Evolutionary conservation across 2,329 filamentous ascomycete species (phyloP).

Genomic region (Lecanicillium sp.): DNA sequence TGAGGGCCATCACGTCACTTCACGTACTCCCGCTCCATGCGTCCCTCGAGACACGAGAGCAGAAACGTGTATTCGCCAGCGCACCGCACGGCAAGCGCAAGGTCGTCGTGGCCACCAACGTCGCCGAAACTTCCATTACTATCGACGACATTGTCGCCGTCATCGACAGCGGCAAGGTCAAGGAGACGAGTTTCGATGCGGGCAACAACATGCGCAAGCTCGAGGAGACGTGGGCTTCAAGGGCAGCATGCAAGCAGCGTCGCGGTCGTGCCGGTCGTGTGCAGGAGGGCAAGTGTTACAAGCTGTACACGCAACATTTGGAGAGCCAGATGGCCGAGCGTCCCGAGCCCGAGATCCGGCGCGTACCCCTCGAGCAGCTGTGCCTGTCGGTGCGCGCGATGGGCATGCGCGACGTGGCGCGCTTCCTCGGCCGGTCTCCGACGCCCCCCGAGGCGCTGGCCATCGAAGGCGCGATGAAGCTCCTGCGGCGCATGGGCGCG

Average conservation of each 20-base stretch:
- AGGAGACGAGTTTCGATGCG: slow-evolving; percentile 91
- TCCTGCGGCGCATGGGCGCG: slow-evolving; percentile 81
- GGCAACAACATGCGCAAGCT: slow-evolving; percentile 90
- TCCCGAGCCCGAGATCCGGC: slow-evolving; percentile 87
- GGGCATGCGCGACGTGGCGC: slow-evolving; percentile 76
- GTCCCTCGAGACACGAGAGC: slow-evolving; percentile 80
- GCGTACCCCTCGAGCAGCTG: slow-evolving; percentile 88
- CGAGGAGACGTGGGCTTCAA: slow-evolving; percentile 91
- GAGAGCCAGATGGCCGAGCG: slow-evolving; percentile 82
- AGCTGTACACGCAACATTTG: slow-evolving; percentile 82
- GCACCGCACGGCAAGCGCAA: slow-evolving; percentile 79
- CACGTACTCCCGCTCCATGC: slow-evolving; percentile 87
- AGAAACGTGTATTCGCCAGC: slow-evolving; percentile 75
- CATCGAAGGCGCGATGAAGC: slow-evolving; percentile 74
- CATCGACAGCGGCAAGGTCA: slow-evolving; percentile 90
- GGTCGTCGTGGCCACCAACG: slow-evolving; percentile 90
- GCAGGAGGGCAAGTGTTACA: slow-evolving; percentile 85
- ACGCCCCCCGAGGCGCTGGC: slow-evolving; percentile 83
- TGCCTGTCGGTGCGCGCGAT: slow-evolving; percentile 93
- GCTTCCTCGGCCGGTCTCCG: slow-evolving; percentile 77
- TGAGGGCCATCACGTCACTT: slow-evolving; percentile 56
- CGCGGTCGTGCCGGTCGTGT: slow-evolving; percentile 92
- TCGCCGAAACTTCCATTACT: slow-evolving; percentile 96
- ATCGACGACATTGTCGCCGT: slow-evolving; percentile 97
- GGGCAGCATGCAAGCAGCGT: slow-evolving; percentile 89